Conservation (phyloP, 371 early-diverging fungal species). For the Actinomortierella ambigua region DNA sequence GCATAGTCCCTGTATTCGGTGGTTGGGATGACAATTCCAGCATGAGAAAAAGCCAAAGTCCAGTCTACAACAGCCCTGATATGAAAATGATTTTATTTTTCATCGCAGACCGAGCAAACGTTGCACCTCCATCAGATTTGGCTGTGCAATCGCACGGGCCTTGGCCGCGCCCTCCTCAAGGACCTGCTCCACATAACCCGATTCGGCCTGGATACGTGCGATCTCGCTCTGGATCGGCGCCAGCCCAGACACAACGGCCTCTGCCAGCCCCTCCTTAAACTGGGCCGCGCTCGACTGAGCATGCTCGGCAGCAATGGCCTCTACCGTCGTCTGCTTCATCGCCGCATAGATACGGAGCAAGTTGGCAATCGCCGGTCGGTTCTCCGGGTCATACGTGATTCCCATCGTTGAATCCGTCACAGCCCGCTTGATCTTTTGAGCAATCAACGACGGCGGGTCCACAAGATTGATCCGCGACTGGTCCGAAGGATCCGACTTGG, state of each 20-base stretch:
- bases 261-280: slow-evolving; percentile 78
- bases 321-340: slow-evolving; percentile 49
- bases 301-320: slow-evolving; percentile 52
- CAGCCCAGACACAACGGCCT: slow-evolving; percentile 64
- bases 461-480: slow-evolving; percentile 76
- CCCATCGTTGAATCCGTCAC: slow-evolving; percentile 72
- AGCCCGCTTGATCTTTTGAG: slow-evolving; percentile 74
- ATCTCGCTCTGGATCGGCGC: slow-evolving; percentile 72
- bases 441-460: slow-evolving; percentile 73
- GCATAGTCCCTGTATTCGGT: too few species aligned
- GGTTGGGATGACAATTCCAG: too few species aligned
- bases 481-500: slow-evolving; percentile 83
- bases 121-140: slow-evolving; percentile 60
- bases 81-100: slow-evolving; percentile 1
- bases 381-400: slow-evolving; percentile 74
- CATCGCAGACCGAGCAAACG: slow-evolving; percentile 62
- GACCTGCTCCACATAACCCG: slow-evolving; percentile 64
- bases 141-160: slow-evolving; percentile 58
- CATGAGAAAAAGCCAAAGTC: too few species aligned
- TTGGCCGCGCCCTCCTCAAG: slow-evolving; percentile 65
- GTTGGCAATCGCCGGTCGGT: slow-evolving; percentile 87
- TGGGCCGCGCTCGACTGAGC: slow-evolving; percentile 55
- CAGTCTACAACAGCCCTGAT: too few species aligned
- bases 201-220: slow-evolving; percentile 59
- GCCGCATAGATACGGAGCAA: slow-evolving; percentile 78